Evolutionary conservation across 2,329 filamentous ascomycete genomes (phyloP).

Genomic region (Colletotrichum karsti): DNA sequence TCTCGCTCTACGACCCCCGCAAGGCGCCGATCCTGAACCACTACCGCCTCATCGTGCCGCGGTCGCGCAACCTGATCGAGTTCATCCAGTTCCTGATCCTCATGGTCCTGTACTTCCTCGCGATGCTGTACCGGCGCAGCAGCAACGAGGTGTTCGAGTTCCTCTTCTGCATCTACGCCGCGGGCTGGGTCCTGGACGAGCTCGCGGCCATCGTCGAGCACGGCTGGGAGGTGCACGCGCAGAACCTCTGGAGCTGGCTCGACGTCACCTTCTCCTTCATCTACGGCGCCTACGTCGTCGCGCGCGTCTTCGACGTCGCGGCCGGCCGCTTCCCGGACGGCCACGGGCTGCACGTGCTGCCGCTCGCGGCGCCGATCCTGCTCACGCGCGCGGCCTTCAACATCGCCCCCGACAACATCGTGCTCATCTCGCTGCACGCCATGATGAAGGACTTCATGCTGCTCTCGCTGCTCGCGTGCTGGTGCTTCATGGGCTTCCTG

Average conservation of each 20-base stretch:
- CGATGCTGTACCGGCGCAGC: constrained; percentile 67
- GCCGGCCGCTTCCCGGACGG: constrained; percentile 43
- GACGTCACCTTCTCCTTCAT: constrained; percentile 75
- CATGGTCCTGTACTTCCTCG: constrained; percentile 67
- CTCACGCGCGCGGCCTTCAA: constrained; percentile 78
- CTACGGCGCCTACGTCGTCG: constrained; percentile 67
- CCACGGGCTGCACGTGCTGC: constrained; percentile 71
- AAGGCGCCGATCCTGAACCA: constrained; percentile 75
- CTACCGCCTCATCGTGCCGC: constrained; percentile 75
- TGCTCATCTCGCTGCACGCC: constrained; percentile 76
- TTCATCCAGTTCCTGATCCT: constrained; percentile 72
- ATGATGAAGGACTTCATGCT: constrained; percentile 80
- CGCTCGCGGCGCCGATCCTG: constrained; percentile 73
- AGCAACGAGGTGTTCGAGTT: constrained; percentile 62
- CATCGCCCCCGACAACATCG: constrained; percentile 77
- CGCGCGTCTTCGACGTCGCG: constrained; percentile 65
- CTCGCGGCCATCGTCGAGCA: constrained; percentile 73
- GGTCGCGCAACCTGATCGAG: constrained; percentile 73
- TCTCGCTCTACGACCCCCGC: constrained; percentile 74
- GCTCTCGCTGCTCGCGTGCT: constrained; percentile 62
- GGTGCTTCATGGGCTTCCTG: constrained; percentile 76
- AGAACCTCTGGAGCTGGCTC: constrained; percentile 79
- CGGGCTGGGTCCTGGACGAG: constrained; percentile 75
- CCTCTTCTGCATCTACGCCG: constrained; percentile 69
- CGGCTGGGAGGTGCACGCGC: constrained; percentile 73